Base-by-base conservation (phyloP, 2,329 filamentous ascomycete species). In the Penicillium sp. region DNA sequence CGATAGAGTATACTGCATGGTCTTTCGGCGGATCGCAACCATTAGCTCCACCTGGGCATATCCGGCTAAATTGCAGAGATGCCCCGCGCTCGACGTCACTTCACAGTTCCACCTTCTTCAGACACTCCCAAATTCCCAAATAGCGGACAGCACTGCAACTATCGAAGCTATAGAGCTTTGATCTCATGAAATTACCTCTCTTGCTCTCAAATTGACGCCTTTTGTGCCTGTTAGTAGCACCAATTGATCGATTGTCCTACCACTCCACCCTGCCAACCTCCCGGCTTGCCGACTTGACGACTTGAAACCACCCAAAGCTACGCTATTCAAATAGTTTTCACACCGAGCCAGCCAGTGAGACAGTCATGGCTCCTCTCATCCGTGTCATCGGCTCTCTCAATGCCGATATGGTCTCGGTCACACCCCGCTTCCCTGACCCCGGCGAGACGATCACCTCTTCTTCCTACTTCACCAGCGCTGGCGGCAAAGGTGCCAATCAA, bases 401-500 rank as follows among this genome's bases (percentile, higher is more conserved):
- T 77, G 90, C 91, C 71, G 93, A 99, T 78, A 87, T 97, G 60
- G 90, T 96, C 59, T 92, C 91, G 36, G 87, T 91, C 66, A 94
- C 94, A 29, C 81, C 90, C 5, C 90, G 93, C 59, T 86, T 96
- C 59, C 93, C 94, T 1, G 78, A 82, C 1, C 87, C 89, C 1
- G 94, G 93, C 62, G 93, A 99, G 77, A 97, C 93, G 2, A 82
- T 97, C 48, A 92, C 90, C 2, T 84, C 91, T 44, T 86, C 80
- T 61, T 86, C 85, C 18, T 96, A 96, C 77, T 83, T 83, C 68
- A 91, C 88, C 31, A 92, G 89, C 39, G 87, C 89, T 26, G 94
- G 93, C 66, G 93, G 94, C 53, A 99, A 99, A 77, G 93, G 93
- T 60, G 92, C 92, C 56, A 97, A 97, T 79, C 93, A 97, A 78